Evolutionary conservation across 2,329 filamentous ascomycete genomes (phyloP).

Genomic region (Alternaria brassicae): DNA sequence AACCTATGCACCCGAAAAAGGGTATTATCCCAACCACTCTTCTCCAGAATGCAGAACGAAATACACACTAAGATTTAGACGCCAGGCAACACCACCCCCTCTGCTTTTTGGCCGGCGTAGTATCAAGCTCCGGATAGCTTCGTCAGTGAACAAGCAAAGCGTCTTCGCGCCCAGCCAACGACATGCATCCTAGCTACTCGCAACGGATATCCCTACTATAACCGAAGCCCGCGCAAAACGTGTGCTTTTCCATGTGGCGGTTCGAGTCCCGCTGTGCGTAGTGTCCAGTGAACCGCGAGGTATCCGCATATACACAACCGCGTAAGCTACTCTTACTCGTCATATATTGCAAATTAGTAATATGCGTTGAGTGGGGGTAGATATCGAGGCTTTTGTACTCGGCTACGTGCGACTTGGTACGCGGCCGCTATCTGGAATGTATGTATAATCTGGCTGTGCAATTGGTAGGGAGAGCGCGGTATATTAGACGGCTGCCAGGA

Average conservation of each 20-base stretch:
- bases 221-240: fast-evolving
- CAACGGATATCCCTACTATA: neutral
- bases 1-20: neutral
- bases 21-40: no score
- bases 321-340: neutral
- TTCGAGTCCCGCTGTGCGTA: neutral
- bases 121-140: slow-evolving; percentile 1
- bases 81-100: no score
- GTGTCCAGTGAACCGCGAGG: neutral
- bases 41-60: no score
- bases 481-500: neutral
- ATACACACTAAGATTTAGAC: no score
- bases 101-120: neutral
- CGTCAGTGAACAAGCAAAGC: slow-evolving; percentile 5
- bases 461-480: no score
- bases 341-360: neutral
- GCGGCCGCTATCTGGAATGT: neutral
- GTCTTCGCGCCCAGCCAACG: neutral
- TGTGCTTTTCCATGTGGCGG: slow-evolving; percentile 3
- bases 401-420: no score
- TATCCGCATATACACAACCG: neutral
- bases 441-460: neutral
- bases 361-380: fast-evolving
- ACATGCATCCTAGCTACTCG: neutral
- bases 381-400: no score